These are phyloP conservation scores for Barnettozyma wickerhamii DNA, from an alignment of 805 yeast genomes.

Conservation along the genomic window DNA sequence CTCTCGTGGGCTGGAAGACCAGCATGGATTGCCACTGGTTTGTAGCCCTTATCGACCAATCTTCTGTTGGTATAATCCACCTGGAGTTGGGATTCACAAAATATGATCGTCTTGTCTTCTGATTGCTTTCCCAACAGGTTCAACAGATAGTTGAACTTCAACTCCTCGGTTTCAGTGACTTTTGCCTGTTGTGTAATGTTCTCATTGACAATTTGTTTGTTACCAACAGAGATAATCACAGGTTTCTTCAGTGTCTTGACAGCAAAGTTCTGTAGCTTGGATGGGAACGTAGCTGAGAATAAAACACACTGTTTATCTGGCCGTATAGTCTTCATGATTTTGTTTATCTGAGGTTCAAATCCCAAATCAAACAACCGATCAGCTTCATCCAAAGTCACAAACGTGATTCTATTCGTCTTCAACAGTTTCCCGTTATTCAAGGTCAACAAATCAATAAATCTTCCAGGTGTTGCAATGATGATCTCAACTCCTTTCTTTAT, in stretches of 20 bases:
- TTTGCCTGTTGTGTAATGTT: slow-evolving; percentile 73
- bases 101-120: slow-evolving; percentile 60
- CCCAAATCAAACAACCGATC: slow-evolving; percentile 97
- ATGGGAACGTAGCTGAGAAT: slow-evolving; percentile 92
- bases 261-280: slow-evolving; percentile 73
- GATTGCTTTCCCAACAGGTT: slow-evolving; percentile 46
- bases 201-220: slow-evolving; percentile 73
- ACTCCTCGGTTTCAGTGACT: slow-evolving; percentile 46
- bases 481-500: slow-evolving; percentile 75
- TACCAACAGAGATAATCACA: slow-evolving; percentile 74
- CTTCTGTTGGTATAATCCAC: slow-evolving; percentile 69
- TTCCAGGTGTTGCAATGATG: slow-evolving; percentile 91
- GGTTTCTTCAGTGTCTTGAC: slow-evolving; percentile 59
- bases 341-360: slow-evolving; percentile 91
- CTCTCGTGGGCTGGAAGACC: slow-evolving; percentile 88
- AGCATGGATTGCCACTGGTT: slow-evolving; percentile 78
- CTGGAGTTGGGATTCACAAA: slow-evolving; percentile 82
- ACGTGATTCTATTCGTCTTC: slow-evolving; percentile 64
- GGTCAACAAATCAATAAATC: slow-evolving; percentile 83
- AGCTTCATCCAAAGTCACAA: slow-evolving; percentile 91
- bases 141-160: slow-evolving; percentile 54
- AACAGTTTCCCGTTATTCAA: slow-evolving; percentile 74
- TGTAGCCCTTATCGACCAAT: slow-evolving; percentile 48
- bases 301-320: slow-evolving; percentile 87
- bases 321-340: slow-evolving; percentile 68